Evolutionary conservation across 495 filamentous ascomycete species (phyloP).

Genomic region (Penicillium riverlandense): DNA sequence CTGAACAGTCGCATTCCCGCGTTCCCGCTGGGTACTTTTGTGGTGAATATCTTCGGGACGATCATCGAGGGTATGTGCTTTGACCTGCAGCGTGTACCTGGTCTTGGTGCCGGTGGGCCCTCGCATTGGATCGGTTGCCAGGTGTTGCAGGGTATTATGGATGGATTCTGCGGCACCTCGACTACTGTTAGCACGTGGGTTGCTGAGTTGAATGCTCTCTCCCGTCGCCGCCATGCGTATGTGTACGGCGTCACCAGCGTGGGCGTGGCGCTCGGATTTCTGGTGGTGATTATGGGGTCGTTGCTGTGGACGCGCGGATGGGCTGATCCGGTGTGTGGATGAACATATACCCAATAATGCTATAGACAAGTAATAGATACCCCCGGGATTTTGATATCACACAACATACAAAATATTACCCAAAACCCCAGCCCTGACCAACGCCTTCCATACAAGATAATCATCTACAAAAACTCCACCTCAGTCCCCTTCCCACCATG

Average conservation of each 20-base stretch:
- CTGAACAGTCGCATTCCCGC: slow-evolving; percentile 58
- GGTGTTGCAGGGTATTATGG: slow-evolving; percentile 74
- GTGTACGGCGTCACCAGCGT: slow-evolving; percentile 67
- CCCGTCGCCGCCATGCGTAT: slow-evolving; percentile 58
- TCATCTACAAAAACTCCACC: not conserved
- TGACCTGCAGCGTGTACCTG: slow-evolving; percentile 58
- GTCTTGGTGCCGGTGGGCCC: slow-evolving; percentile 13
- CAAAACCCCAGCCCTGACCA: no score
- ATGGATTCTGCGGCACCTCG: slow-evolving; percentile 86
- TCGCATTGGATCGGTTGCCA: slow-evolving; percentile 55
- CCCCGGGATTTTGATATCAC: no score
- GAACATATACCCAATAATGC: not conserved
- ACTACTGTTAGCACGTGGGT: slow-evolving; percentile 96
- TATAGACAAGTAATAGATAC: no score
- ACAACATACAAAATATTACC: no score
- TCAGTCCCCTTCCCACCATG: not conserved
- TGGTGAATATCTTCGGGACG: slow-evolving; percentile 75
- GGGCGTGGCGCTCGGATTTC: slow-evolving; percentile 50
- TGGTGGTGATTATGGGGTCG: slow-evolving; percentile 75
- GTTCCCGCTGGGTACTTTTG: slow-evolving; percentile 88
- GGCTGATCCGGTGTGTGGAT: slow-evolving; percentile 39
- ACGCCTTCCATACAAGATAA: not conserved
- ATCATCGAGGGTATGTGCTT: slow-evolving; percentile 57
- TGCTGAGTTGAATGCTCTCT: slow-evolving; percentile 63
- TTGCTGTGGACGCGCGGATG: slow-evolving; percentile 70